Percentiles rank a stretch among this genome's conserved stretches.
Conservation (phyloP, 257 asterid genomes). For the Pogostemon cablin region DNA sequence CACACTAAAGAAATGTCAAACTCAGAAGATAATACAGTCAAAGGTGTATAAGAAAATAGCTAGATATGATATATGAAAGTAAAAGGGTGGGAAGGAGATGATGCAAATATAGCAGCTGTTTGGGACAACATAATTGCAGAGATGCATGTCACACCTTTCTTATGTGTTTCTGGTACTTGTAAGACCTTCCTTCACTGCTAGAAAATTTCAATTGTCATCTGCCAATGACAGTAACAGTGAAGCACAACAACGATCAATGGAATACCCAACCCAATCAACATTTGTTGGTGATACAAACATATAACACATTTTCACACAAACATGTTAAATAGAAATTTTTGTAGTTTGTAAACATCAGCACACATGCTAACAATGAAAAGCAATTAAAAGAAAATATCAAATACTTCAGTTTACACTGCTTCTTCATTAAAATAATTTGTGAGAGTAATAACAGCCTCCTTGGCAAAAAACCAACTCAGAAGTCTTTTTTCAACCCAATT, state of each 20-base stretch:
- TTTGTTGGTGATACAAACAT: neutral
- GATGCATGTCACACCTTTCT: conserved; percentile 90
- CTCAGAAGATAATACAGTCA: neutral
- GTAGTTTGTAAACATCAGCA: neutral
- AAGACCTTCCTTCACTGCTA: conserved; percentile 80
- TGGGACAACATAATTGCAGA: conserved; percentile 67
- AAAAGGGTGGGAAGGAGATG: conserved; percentile 59
- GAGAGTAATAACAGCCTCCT: neutral
- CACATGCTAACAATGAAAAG: neutral
- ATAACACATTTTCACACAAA: neutral
- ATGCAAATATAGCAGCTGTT: conserved; percentile 72
- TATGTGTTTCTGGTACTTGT: conserved; percentile 79
- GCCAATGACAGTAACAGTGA: conserved; percentile 16
- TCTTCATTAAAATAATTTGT: neutral
- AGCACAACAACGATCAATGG: conserved; percentile 4
- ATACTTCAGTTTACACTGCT: neutral
- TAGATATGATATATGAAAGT: no score
- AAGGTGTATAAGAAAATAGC: conserved; percentile 4
- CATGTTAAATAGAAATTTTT: neutral
- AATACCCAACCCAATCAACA: neutral
- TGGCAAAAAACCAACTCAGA: neutral
- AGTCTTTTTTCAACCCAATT: neutral
- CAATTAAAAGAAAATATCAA: conserved; percentile 10
- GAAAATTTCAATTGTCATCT: conserved; percentile 20
- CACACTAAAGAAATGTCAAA: conserved; percentile 14